phyloP scores from a whole-genome alignment of 2,329 filamentous ascomycete genomes.

The Botrytis medusae region DNA sequence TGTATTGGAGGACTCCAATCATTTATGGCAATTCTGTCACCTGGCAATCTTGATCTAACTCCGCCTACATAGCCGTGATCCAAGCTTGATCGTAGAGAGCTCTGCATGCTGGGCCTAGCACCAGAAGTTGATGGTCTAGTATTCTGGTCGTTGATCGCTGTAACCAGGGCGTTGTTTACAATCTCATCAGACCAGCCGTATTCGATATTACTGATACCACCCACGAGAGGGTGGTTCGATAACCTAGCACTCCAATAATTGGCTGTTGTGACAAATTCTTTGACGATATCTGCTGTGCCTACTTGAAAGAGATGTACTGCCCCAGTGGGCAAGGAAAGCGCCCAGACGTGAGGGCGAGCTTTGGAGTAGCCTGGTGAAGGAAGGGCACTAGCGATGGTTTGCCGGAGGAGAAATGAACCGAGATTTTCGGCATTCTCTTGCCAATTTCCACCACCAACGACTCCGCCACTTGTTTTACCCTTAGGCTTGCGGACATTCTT shows the following conservation, averaged over 20 bases:
- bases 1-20: constrained; percentile 90
- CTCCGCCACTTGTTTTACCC: constrained; percentile 53
- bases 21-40: constrained; percentile 78
- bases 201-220: constrained; percentile 94
- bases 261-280: constrained; percentile 88
- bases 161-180: constrained; percentile 54
- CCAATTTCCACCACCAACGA: constrained; percentile 96
- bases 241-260: constrained; percentile 98
- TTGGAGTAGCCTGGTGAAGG: constrained; percentile 93
- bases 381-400: constrained; percentile 87
- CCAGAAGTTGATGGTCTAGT: constrained; percentile 36
- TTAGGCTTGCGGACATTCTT: constrained; percentile 72
- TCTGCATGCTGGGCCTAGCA: constrained; percentile 48
- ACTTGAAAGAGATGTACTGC: constrained; percentile 98
- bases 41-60: constrained; percentile 64
- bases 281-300: constrained; percentile 89
- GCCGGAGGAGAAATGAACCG: constrained; percentile 81
- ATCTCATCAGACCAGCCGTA: constrained; percentile 93
- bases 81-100: constrained; percentile 59
- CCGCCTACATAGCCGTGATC: constrained; percentile 44
- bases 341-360: constrained; percentile 87
- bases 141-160: constrained; percentile 51
- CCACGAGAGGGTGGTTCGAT: constrained; percentile 88
- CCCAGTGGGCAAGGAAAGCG: constrained; percentile 84
- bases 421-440: constrained; percentile 92